These are phyloP conservation scores for Fusarium tuaranense DNA, from an alignment of 2,329 filamentous ascomycete genomes.

Conservation along the genomic window DNA sequence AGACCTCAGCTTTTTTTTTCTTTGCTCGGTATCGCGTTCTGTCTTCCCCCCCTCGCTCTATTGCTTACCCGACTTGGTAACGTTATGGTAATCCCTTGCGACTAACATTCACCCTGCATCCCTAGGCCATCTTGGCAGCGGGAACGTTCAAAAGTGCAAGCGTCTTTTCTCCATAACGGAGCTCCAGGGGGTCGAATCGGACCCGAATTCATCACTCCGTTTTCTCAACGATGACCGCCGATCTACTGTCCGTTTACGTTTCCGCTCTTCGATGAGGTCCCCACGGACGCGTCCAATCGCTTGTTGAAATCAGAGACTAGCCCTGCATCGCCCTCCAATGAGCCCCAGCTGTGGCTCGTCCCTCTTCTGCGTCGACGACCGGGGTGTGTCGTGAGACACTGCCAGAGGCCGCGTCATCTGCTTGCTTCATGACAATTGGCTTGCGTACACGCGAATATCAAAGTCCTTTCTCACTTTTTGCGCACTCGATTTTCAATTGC, in stretches of 20 bases:
- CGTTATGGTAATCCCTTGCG: conserved; percentile 20
- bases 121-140: conserved; percentile 35
- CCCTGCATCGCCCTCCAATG: conserved; percentile 22
- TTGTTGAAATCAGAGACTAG: conserved; percentile 9
- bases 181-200: conserved; percentile 26
- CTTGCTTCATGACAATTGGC: conserved; percentile 36
- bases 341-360: conserved; percentile 20
- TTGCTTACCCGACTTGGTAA: conserved; percentile 26
- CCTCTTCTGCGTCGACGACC: conserved; percentile 32
- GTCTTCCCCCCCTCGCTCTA: conserved; percentile 2
- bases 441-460: conserved; percentile 41
- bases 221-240: conserved; percentile 13
- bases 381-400: conserved; percentile 39
- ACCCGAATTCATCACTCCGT: conserved; percentile 24
- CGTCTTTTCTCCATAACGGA: conserved; percentile 17
- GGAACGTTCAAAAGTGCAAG: conserved; percentile 22
- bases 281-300: conserved; percentile 25
- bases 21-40: not conserved
- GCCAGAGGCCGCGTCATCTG: conserved; percentile 44
- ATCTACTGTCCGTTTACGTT: conserved; percentile 31
- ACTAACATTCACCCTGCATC: conserved; percentile 25
- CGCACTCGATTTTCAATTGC: conserved; percentile 23
- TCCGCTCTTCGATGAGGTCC: conserved; percentile 7
- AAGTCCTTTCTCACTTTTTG: not conserved
- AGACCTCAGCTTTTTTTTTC: not conserved